Conservation (phyloP, 441 rosid genomes). For the Sinapis alba region DNA sequence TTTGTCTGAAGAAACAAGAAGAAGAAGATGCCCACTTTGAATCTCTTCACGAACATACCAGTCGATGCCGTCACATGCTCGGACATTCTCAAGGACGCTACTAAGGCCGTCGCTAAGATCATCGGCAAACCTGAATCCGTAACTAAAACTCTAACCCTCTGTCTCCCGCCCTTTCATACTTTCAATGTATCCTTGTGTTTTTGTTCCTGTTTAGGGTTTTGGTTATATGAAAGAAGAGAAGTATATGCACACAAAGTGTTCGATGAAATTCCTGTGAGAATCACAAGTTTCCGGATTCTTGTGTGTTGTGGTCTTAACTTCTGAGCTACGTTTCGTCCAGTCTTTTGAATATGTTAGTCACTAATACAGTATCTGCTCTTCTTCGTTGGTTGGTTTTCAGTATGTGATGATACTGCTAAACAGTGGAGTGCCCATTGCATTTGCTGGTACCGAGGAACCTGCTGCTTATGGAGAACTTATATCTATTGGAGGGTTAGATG, state of each 20-base stretch:
- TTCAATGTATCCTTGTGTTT: neutral
- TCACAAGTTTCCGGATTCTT: neutral
- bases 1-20: conserved; percentile 7
- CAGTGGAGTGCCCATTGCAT: conserved; percentile 81
- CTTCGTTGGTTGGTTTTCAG: conserved; percentile 39
- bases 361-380: neutral
- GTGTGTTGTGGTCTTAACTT: conserved; percentile 6
- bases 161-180: neutral
- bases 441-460: conserved; percentile 84
- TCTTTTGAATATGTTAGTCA: neutral
- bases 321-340: neutral
- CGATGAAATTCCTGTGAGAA: conserved; percentile 42
- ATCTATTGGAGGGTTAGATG: conserved; percentile 82
- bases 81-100: conserved; percentile 91
- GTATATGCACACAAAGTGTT: conserved; percentile 41
- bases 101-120: conserved; percentile 82
- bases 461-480: conserved; percentile 91
- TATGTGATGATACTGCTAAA: conserved; percentile 89
- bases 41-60: conserved; percentile 76
- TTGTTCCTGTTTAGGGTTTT: neutral
- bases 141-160: conserved; percentile 10
- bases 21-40: conserved; percentile 76
- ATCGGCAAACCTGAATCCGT: conserved; percentile 97
- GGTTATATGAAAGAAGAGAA: neutral
- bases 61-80: conserved; percentile 84